These are phyloP conservation scores for Ambrosiella xylebori DNA, from an alignment of 2,329 filamentous ascomycete species.

Conservation along the genomic window DNA sequence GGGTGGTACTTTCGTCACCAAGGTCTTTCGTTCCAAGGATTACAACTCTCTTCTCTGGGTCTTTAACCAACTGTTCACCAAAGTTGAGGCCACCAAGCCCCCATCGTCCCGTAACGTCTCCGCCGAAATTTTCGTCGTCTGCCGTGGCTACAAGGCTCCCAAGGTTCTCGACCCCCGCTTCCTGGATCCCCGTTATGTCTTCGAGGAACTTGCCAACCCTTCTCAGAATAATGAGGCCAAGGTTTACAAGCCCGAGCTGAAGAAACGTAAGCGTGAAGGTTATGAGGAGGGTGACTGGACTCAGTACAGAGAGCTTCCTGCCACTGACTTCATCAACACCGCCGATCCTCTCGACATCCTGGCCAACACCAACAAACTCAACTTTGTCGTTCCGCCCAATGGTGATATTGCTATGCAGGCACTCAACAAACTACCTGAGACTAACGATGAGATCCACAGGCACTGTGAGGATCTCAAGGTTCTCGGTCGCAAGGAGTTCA, in stretches of 20 bases:
- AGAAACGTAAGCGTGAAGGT: conserved; percentile 94
- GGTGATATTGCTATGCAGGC: conserved; percentile 77
- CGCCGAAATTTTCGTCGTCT: conserved; percentile 97
- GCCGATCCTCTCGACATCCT: conserved; percentile 85
- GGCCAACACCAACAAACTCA: conserved; percentile 66
- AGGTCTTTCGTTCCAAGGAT: conserved; percentile 93
- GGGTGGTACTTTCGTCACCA: conserved; percentile 88
- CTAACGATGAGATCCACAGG: conserved; percentile 60
- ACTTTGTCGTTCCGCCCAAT: conserved; percentile 63
- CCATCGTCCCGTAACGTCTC: conserved; percentile 91
- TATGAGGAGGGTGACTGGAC: conserved; percentile 93
- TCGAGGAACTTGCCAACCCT: conserved; percentile 73
- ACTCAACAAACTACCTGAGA: conserved; percentile 70
- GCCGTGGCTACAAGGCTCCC: conserved; percentile 84
- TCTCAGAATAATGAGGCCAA: conserved; percentile 93
- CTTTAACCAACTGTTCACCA: conserved; percentile 87
- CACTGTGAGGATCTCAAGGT: conserved; percentile 78
- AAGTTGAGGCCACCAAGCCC: conserved; percentile 94
- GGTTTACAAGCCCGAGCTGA: conserved; percentile 92
- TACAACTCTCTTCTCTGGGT: conserved; percentile 95
- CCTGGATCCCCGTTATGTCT: conserved; percentile 74
- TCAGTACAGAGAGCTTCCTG: conserved; percentile 75
- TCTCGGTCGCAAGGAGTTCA: conserved; percentile 86
- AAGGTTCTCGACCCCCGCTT: conserved; percentile 87
- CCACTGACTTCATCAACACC: conserved; percentile 87